Evolutionary conservation across 2,329 filamentous ascomycete species (phyloP).

Genomic region (Xylariaceae sp.): DNA sequence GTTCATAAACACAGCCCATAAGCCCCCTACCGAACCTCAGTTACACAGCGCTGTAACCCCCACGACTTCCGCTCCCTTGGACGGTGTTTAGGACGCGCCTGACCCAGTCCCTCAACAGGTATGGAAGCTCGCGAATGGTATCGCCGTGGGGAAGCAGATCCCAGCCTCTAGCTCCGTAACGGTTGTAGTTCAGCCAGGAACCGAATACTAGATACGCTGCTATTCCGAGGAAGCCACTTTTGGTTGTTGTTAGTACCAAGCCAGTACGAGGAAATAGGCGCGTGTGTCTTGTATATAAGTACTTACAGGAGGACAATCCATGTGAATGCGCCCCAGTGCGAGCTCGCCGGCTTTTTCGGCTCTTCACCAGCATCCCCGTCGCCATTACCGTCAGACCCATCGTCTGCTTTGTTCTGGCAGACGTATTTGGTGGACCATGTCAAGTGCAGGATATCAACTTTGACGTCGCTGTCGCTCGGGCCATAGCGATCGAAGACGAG

Average conservation of each 20-base stretch:
- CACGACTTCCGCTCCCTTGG: slow-evolving; percentile 75
- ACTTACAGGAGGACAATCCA: slow-evolving; percentile 93
- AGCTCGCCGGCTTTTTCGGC: slow-evolving; percentile 36
- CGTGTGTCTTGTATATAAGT: not conserved
- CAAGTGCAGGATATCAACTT: slow-evolving; percentile 61
- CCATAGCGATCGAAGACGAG: slow-evolving; percentile 74
- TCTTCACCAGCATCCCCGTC: slow-evolving; percentile 30
- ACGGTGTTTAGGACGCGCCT: slow-evolving; percentile 76
- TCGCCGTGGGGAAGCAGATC: slow-evolving; percentile 91
- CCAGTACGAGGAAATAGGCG: slow-evolving; percentile 3
- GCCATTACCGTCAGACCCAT: slow-evolving; percentile 35
- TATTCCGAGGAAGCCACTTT: slow-evolving; percentile 74
- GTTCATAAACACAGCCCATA: not conserved
- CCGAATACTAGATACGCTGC: slow-evolving; percentile 95
- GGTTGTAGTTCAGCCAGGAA: slow-evolving; percentile 98
- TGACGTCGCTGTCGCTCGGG: slow-evolving; percentile 47
- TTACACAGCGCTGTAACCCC: slow-evolving; percentile 90
- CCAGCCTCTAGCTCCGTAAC: slow-evolving; percentile 91
- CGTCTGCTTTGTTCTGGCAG: slow-evolving; percentile 53
- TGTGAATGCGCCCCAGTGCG: slow-evolving; percentile 90
- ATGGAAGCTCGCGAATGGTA: slow-evolving; percentile 85
- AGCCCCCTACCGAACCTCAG: not conserved
- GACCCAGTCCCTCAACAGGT: slow-evolving; percentile 83
- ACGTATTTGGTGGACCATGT: slow-evolving; percentile 86
- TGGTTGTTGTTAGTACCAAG: slow-evolving; percentile 17